phyloP scores from a whole-genome alignment of 768 basidiomycete genomes.

The Coprinopsis strossmayeri region DNA sequence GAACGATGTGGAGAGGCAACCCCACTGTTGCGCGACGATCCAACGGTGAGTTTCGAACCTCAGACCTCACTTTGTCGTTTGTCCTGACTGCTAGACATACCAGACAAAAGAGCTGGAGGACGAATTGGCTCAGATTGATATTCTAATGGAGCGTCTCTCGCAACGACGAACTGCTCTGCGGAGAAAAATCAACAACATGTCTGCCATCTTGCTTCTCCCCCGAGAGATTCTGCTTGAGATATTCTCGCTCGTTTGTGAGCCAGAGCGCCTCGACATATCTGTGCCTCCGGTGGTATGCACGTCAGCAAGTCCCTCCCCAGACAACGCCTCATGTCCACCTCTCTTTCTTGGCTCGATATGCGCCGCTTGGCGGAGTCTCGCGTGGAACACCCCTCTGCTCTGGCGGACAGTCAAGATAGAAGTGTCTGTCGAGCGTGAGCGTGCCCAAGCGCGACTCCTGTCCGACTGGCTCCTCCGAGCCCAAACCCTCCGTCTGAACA shows the following conservation, averaged over 20 bases:
- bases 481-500: constrained; percentile 16
- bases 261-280: background rate
- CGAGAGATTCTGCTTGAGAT: constrained; percentile 8
- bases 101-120: constrained; percentile 11
- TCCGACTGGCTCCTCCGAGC: constrained; percentile 14
- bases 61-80: background rate
- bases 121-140: constrained; percentile 17
- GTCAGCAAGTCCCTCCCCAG: constrained; percentile 7
- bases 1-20: background rate
- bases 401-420: constrained; percentile 2
- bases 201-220: constrained; percentile 10
- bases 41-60: background rate
- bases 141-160: constrained; percentile 14
- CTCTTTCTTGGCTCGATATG: constrained; percentile 12
- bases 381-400: constrained; percentile 5
- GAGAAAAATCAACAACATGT: constrained; percentile 15
- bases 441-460: constrained; percentile 7
- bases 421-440: background rate
- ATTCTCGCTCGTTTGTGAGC: constrained; percentile 12
- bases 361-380: constrained; percentile 4
- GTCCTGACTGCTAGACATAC: background rate
- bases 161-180: constrained; percentile 12
- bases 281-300: background rate
- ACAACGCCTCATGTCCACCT: background rate
- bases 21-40: background rate